Percentiles rank a stretch among this genome's conserved stretches.
Evolutionary conservation across 2,329 filamentous ascomycete species (phyloP).

Genomic region (Nemania bipapillata): DNA sequence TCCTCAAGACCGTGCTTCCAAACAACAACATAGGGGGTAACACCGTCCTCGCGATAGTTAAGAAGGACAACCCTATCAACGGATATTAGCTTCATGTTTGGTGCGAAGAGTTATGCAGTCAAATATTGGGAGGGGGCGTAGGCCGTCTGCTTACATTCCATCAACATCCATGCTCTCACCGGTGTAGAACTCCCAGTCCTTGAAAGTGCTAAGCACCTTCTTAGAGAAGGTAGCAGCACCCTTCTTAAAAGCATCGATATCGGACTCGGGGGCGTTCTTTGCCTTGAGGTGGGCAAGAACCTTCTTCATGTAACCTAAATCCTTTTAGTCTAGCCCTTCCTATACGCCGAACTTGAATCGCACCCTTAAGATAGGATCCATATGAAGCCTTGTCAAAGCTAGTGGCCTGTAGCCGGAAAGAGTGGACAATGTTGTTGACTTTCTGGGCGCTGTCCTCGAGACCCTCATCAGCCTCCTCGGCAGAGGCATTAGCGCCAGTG

Average conservation of each 20-base stretch:
- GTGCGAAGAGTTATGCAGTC: background rate
- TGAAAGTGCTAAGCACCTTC: constrained; percentile 83
- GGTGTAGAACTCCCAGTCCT: constrained; percentile 94
- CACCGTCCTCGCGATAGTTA: constrained; percentile 97
- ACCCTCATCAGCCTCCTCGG: constrained; percentile 81
- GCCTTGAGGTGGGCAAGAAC: constrained; percentile 77
- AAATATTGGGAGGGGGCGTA: background rate
- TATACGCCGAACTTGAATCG: constrained; percentile 40
- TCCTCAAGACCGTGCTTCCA: constrained; percentile 94
- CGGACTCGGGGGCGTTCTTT: constrained; percentile 69
- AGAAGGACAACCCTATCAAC: constrained; percentile 80
- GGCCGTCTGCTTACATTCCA: constrained; percentile 77
- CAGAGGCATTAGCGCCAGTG: constrained; percentile 95
- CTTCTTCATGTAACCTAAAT: constrained; percentile 86
- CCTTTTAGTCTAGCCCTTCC: constrained; percentile 21
- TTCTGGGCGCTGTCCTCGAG: constrained; percentile 75
- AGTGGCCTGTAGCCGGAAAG: constrained; percentile 86
- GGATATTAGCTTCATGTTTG: constrained; percentile 30
- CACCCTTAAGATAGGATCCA: constrained; percentile 86
- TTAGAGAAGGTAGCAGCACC: constrained; percentile 80
- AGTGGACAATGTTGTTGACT: constrained; percentile 93
- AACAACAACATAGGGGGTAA: constrained; percentile 86
- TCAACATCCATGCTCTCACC: constrained; percentile 93
- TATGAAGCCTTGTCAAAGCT: constrained; percentile 89
- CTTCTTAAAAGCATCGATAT: constrained; percentile 81